Conservation (phyloP, 805 yeast genomes). For the Kodamaea nitidulidarum region DNA sequence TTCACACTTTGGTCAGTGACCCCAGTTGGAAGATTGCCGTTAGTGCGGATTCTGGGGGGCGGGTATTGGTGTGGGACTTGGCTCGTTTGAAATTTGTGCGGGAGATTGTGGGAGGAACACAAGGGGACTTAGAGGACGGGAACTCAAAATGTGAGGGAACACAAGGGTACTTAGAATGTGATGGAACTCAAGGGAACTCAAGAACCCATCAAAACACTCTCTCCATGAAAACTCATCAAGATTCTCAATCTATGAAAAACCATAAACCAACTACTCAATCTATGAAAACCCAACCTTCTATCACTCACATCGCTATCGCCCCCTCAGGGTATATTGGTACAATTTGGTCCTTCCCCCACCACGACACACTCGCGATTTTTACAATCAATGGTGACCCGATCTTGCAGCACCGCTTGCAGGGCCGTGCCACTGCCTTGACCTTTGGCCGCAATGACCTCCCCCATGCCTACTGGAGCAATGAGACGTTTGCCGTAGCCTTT, state of each 20-base stretch:
- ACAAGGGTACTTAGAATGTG: too few species aligned
- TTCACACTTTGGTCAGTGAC: conserved; percentile 47
- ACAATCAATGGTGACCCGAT: conserved; percentile 54
- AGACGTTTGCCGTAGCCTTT: conserved; percentile 28
- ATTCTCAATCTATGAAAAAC: too few species aligned
- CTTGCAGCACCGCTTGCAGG: conserved; percentile 16
- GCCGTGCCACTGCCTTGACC: conserved; percentile 22
- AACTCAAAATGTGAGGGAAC: too few species aligned
- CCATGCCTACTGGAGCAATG: conserved; percentile 38
- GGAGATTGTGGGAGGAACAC: conserved; percentile 18
- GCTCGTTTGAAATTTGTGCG: conserved; percentile 50
- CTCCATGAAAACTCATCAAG: too few species aligned
- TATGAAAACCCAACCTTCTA: background rate
- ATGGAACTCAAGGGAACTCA: too few species aligned
- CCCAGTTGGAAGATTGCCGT: conserved; percentile 51
- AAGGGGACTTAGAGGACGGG: conserved; percentile 5
- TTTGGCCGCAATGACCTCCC: conserved; percentile 6
- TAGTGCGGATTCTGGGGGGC: conserved; percentile 53
- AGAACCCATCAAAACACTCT: too few species aligned
- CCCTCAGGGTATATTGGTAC: conserved; percentile 48
- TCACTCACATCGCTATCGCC: conserved; percentile 7
- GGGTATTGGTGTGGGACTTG: conserved; percentile 62
- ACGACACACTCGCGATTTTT: conserved; percentile 28
- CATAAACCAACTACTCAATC: too few species aligned
- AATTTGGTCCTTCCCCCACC: conserved; percentile 8